Percentiles rank a stretch among this genome's conserved stretches.
Conservation (phyloP, 495 filamentous ascomycete species). For the Trichocladium uniseriatum region DNA sequence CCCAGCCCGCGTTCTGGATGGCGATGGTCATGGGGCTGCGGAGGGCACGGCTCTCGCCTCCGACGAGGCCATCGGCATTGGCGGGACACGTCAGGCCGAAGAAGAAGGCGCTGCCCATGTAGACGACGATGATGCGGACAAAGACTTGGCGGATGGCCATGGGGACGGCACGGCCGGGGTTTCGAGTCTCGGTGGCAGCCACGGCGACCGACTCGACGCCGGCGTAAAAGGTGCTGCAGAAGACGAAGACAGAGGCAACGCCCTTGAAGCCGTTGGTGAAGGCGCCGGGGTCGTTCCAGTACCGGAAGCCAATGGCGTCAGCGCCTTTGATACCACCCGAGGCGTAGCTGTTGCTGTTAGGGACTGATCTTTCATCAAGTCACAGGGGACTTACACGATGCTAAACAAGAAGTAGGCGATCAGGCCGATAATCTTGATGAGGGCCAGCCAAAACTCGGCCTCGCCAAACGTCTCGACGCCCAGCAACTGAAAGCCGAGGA, state of each 20-base stretch:
- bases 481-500: slow-evolving; percentile 39
- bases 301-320: slow-evolving; percentile 47
- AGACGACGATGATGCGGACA: slow-evolving; percentile 66
- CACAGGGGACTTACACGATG: slow-evolving; percentile 37
- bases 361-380: neutral
- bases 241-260: slow-evolving; percentile 49
- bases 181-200: slow-evolving; percentile 64
- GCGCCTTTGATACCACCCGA: slow-evolving; percentile 41
- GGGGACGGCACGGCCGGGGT: slow-evolving; percentile 60
- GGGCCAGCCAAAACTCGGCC: slow-evolving; percentile 54
- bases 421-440: slow-evolving; percentile 58
- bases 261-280: slow-evolving; percentile 59
- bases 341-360: slow-evolving; percentile 30
- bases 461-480: slow-evolving; percentile 49
- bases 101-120: slow-evolving; percentile 64
- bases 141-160: slow-evolving; percentile 67
- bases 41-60: slow-evolving; percentile 40
- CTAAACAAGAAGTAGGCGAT: slow-evolving; percentile 60
- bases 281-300: slow-evolving; percentile 61
- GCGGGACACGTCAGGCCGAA: slow-evolving; percentile 51
- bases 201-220: slow-evolving; percentile 69
- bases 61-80: slow-evolving; percentile 38
- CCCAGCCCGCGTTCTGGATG: slow-evolving; percentile 47
- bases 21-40: slow-evolving; percentile 53
- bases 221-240: slow-evolving; percentile 63